A percentile compares a stretch with the other conserved stretches of the same genome.
phyloP scores from a whole-genome alignment of 768 basidiomycete species.

The Exidia glandulosa region DNA sequence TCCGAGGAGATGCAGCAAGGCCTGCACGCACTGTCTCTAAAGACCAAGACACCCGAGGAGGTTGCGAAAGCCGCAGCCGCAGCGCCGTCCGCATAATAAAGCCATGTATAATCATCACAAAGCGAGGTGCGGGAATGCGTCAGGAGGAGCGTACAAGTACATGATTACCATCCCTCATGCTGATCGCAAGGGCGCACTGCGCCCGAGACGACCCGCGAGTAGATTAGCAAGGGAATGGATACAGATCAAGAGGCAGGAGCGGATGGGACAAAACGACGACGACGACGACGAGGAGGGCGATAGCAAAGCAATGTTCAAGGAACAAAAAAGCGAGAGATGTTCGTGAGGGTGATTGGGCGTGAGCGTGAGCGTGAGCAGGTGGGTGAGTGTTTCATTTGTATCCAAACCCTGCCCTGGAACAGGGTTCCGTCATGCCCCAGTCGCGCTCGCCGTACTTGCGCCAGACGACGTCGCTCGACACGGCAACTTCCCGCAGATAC shows the following conservation, averaged over 20 bases:
- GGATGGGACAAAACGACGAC: too few relatives aligned
- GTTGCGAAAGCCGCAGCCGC: conserved; percentile 4
- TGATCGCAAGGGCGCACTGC: too few relatives aligned
- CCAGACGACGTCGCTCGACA: not conserved
- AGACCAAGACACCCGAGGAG: conserved; percentile 59
- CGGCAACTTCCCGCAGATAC: not conserved
- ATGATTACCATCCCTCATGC: too few relatives aligned
- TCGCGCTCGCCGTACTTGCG: not conserved
- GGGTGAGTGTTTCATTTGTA: not conserved
- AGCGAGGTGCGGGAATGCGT: too few relatives aligned
- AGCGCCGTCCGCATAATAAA: not conserved
- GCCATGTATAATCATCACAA: too few relatives aligned
- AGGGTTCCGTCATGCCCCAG: not conserved
- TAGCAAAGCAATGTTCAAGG: too few relatives aligned
- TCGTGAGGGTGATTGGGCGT: too few relatives aligned
- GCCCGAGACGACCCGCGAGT: too few relatives aligned
- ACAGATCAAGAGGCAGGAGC: not conserved
- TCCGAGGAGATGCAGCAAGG: conserved; percentile 61
- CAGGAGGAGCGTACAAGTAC: not conserved
- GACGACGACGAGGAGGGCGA: not conserved
- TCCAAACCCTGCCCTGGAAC: not conserved
- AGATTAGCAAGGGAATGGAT: not conserved
- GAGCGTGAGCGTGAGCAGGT: too few relatives aligned
- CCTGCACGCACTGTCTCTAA: conserved; percentile 66
- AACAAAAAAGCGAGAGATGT: too few relatives aligned